Evolutionary conservation across 192 early-diverging fungal species (phyloP), one percentile per base, ranked within the genome.

Genomic region (Gamsiella multidivaricata): DNA sequence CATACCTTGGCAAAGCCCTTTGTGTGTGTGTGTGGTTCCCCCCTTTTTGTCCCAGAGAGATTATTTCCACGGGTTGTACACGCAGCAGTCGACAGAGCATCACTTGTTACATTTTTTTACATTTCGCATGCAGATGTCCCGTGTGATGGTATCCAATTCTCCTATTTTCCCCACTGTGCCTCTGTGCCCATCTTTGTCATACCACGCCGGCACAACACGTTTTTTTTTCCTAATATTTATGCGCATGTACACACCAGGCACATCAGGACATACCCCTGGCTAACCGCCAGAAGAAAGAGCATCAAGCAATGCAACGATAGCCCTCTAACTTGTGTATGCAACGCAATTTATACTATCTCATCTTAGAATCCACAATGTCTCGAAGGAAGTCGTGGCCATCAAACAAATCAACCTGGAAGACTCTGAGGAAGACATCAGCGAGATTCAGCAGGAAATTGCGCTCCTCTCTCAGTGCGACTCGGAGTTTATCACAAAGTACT

Each of bases 401-500:
- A 85, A 85, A 43, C 82, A 83, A 50, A 81, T 85, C 57, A 82
- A 85, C 61, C 73, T 85, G 4, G 84, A 85, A 46, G 74, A 81
- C 36, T 81, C 84, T 7, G 82, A 83, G 37, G 84, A 85, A 54
- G 84, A 85, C 50, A 81, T 85, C n/a, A 80, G 74, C 43, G 82
- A 85, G 59, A 85, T 85, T 42, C 84, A 83, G 36, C 84, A 85
- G 33, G 84, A 85, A 57, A 85, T 85, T 14, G 82, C 82, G 11
- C 55, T 85, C 39, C 51, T 85, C 23, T 79, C 84, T 3, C 82
- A 83, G 60, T 85, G 84, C 50, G 78, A 85, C 31, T 83, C 82
- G 4, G 70, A 70, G 36, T 85, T 57, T 39, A 83, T 85, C 37
- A 85, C 84, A 14, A 70, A 78, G 54, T 85, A 85, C 45, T 80